A percentile compares a stretch with the other conserved stretches of the same genome.
phyloP scores from a whole-genome alignment of 2,329 filamentous ascomycete genomes.

The Fusarium torreyae region DNA sequence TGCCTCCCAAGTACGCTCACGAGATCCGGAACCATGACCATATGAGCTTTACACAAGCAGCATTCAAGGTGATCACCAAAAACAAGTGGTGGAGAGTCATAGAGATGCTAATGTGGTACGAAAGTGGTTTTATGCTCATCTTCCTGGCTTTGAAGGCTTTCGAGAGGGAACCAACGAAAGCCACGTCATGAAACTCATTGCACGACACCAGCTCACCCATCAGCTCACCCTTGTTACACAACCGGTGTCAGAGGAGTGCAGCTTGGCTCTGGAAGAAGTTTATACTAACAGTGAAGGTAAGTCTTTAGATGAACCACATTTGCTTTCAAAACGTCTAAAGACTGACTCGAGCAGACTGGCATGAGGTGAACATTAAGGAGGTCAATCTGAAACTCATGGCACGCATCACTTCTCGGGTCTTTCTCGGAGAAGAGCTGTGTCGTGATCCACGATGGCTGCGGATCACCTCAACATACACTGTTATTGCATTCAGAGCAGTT shows the following conservation, averaged over 20 bases:
- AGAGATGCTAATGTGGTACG: background rate
- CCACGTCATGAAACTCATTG: constrained; percentile 2
- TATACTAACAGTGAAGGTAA: constrained; percentile 1
- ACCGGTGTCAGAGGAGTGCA: background rate
- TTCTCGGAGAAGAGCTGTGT: constrained; percentile 1
- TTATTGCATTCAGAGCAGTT: background rate
- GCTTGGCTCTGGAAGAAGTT: background rate
- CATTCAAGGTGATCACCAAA: background rate
- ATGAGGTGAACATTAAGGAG: constrained; percentile 1
- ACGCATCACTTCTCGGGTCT: constrained; percentile 1
- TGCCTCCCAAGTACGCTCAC: constrained; percentile 2
- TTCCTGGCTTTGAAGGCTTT: constrained; percentile 6
- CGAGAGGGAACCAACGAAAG: constrained; percentile 2
- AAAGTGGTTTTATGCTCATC: constrained; percentile 6
- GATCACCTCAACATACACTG: background rate
- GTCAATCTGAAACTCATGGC: constrained; percentile 3
- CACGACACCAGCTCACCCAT: background rate
- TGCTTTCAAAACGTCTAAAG: too few relatives aligned
- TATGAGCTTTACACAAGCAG: constrained; percentile 1
- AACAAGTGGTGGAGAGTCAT: background rate
- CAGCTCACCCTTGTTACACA: constrained; percentile 2
- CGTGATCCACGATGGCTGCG: constrained; percentile 1
- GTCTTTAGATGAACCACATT: background rate
- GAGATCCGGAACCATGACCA: constrained; percentile 7
- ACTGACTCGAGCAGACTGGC: background rate